Evolutionary conservation across 2,329 filamentous ascomycete species (phyloP).

Genomic region (Diplodia seriata): DNA sequence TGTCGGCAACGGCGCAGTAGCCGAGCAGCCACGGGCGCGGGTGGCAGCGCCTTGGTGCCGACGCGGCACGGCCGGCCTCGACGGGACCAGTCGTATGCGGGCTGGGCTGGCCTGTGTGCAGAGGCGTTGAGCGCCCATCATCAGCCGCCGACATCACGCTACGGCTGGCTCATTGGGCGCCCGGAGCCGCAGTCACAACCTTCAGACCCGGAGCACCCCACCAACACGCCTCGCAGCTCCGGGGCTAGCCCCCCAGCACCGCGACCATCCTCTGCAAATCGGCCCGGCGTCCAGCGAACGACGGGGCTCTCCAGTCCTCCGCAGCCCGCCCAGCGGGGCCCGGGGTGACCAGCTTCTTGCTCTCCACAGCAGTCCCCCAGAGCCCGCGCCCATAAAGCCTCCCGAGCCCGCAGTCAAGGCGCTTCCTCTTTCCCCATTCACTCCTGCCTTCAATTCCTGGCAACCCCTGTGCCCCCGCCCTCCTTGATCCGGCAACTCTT

Average conservation of each 20-base stretch:
- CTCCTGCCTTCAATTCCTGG: slow-evolving; percentile 12
- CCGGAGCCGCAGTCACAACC: slow-evolving; percentile 6
- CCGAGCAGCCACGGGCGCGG: slow-evolving; percentile 1
- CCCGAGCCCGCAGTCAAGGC: slow-evolving; percentile 1
- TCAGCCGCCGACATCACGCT: slow-evolving; percentile 29
- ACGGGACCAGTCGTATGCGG: background rate
- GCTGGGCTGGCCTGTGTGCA: background rate
- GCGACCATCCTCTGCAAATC: slow-evolving; percentile 18
- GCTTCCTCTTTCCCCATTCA: slow-evolving; percentile 22
- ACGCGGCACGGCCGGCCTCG: slow-evolving; percentile 17
- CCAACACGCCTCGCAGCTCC: slow-evolving; percentile 25
- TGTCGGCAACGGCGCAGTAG: slow-evolving; percentile 14
- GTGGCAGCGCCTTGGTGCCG: background rate
- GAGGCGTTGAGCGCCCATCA: slow-evolving; percentile 17
- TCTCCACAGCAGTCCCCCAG: background rate
- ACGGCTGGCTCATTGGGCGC: slow-evolving; percentile 17
- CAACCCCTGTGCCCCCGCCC: background rate
- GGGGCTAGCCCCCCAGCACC: slow-evolving; percentile 23
- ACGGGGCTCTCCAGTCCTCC: slow-evolving; percentile 24
- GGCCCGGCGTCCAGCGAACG: slow-evolving; percentile 20
- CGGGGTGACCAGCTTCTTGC: slow-evolving; percentile 25
- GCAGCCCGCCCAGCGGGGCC: slow-evolving; percentile 24
- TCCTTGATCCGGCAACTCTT: slow-evolving; percentile 12
- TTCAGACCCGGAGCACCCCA: slow-evolving; percentile 14
- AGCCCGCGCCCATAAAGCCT: slow-evolving; percentile 21